A percentile compares a stretch with the other conserved stretches of the same genome.
Evolutionary conservation across 2,329 filamentous ascomycete genomes (phyloP).

Genomic region (Fusarium setosum): DNA sequence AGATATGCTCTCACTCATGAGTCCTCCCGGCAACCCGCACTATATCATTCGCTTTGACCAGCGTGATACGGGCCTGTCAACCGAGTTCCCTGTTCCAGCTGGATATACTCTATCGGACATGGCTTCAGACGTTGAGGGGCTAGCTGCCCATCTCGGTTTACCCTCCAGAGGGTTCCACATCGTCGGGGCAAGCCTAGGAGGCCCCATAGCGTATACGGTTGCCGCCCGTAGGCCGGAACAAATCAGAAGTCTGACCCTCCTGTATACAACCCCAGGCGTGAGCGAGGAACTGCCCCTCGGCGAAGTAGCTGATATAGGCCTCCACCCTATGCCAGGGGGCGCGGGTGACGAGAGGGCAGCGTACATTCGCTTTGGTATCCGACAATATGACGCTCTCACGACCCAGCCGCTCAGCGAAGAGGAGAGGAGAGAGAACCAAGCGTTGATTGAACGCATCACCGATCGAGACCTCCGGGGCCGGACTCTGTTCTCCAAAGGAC

Average conservation of each 20-base stretch:
- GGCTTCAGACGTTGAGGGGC: slow-evolving; percentile 42
- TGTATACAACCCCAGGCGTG: slow-evolving; percentile 38
- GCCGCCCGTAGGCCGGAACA: slow-evolving; percentile 29
- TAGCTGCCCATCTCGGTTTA: slow-evolving; percentile 41
- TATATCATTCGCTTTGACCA: slow-evolving; percentile 40
- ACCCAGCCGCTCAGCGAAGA: slow-evolving; percentile 13
- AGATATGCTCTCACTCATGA: slow-evolving; percentile 34
- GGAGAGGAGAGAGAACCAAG: slow-evolving; percentile 10
- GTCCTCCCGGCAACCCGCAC: slow-evolving; percentile 9
- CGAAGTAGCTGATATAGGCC: neutral
- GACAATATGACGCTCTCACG: slow-evolving; percentile 11
- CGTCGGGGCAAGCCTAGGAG: slow-evolving; percentile 43
- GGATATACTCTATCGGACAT: slow-evolving; percentile 43
- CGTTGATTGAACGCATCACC: neutral
- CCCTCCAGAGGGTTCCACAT: slow-evolving; percentile 35
- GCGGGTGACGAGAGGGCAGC: slow-evolving; percentile 1
- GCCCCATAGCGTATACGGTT: slow-evolving; percentile 37
- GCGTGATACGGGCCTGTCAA: slow-evolving; percentile 39
- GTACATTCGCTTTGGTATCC: neutral
- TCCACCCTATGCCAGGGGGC: neutral
- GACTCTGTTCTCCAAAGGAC: slow-evolving; percentile 41
- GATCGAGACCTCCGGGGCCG: slow-evolving; percentile 34
- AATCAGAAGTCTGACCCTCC: slow-evolving; percentile 37
- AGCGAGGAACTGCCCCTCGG: slow-evolving; percentile 23
- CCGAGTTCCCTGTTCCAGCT: slow-evolving; percentile 36